Evolutionary conservation across 164 flowering plant genomes (phyloP), one percentile per base, ranked within the genome.

Genomic region (Piper betle): DNA sequence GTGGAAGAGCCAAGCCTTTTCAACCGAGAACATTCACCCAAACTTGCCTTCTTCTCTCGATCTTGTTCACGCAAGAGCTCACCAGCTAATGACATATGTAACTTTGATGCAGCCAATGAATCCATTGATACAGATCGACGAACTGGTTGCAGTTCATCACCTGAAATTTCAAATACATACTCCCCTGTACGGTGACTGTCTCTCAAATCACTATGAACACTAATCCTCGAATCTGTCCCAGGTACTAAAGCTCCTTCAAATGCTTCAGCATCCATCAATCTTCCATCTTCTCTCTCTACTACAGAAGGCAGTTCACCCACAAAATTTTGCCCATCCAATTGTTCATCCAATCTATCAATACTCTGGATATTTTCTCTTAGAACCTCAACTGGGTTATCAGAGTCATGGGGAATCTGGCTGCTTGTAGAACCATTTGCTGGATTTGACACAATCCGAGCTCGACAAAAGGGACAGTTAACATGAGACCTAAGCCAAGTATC

Each of bases 401-500:
- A 43, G 63, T 37, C 17, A 55, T 39, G 25, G 9, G 68, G 59
- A 59, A 43, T 39, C 58, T 52, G 2, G 6, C 54, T 5, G 64
- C 0, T 13, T 41, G 65, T n/a, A n/a, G 6, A 68, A 60, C 57
- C 39, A 39, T 54, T 50, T 2, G 8, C 52, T n/a, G n/a, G n/a
- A n/a, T n/a, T n/a, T 9, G 66, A 19, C 1, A 81, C 73, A 39
- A 86, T 78, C 1, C 53, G 59, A 0, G 89, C 83, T 13, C 89
- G 85, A 64, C 93, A 86, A 12, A 81, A 6, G 0, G 93, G 93
- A 62, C 93, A 86, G 63, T 72, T 84, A n/a, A 72, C 77, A 65
- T 84, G 87, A 8, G 84, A 75, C 64, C 77, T 70, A 40, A 86
- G 62, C 93, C 93, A 86, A 19, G 84, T 82, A 68, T 86, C 93